Percentiles rank a stretch among this genome's conserved stretches.
Evolutionary conservation across 2,329 filamentous ascomycete genomes (phyloP).

Genomic region (Penicillium sp.): DNA sequence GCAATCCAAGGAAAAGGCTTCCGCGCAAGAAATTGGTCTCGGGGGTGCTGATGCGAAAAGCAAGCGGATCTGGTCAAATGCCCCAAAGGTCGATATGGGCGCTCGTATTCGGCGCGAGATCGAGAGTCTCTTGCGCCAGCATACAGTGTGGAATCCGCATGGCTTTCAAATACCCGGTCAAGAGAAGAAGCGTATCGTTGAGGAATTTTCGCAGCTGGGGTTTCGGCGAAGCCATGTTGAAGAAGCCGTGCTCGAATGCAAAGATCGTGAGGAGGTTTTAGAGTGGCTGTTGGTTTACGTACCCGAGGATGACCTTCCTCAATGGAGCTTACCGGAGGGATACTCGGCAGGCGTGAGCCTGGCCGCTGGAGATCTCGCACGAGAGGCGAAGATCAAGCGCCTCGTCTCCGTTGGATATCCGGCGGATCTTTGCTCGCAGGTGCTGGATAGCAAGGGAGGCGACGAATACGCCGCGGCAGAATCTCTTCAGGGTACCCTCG

Average conservation of each 20-base stretch:
- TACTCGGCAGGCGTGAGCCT: conserved; percentile 88
- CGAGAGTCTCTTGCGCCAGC: conserved; percentile 69
- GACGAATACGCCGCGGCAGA: conserved; percentile 75
- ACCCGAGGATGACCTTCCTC: conserved; percentile 90
- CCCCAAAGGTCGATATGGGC: conserved; percentile 90
- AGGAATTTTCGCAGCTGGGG: conserved; percentile 69
- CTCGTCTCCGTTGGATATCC: conserved; percentile 81
- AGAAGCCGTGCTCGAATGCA: conserved; percentile 81
- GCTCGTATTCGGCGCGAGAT: conserved; percentile 70
- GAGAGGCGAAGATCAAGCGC: conserved; percentile 75
- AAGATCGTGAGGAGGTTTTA: conserved; percentile 83
- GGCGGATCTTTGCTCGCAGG: conserved; percentile 70
- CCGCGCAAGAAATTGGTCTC: conserved; percentile 52
- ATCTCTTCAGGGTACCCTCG: conserved; percentile 65
- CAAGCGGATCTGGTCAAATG: conserved; percentile 73
- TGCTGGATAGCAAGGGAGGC: conserved; percentile 62
- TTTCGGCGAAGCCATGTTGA: conserved; percentile 86
- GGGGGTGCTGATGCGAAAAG: conserved; percentile 34
- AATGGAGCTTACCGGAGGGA: conserved; percentile 84
- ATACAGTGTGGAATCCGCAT: conserved; percentile 83
- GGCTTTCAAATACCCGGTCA: conserved; percentile 57
- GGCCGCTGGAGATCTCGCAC: conserved; percentile 71
- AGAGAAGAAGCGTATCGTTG: conserved; percentile 57
- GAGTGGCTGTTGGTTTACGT: conserved; percentile 97
- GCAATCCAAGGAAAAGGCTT: conserved; percentile 60